phyloP scores from a whole-genome alignment of 805 yeast genomes.

The Metschnikowia colocasiae region DNA sequence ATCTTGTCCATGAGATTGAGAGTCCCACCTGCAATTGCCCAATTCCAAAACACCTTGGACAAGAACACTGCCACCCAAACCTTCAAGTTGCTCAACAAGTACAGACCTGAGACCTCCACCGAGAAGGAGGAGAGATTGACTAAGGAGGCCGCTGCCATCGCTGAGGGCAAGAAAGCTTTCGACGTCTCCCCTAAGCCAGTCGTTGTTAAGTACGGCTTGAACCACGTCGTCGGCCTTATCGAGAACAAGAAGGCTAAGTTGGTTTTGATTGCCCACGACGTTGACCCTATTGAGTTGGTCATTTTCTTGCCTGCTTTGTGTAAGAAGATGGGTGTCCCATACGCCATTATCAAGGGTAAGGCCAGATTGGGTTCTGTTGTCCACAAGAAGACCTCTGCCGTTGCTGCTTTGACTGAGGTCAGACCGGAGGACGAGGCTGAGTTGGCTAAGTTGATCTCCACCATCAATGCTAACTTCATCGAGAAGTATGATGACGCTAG shows the following conservation, averaged over 20 bases:
- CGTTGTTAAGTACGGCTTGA: slow-evolving; percentile 96
- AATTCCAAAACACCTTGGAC: slow-evolving; percentile 94
- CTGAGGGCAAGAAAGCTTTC: slow-evolving; percentile 95
- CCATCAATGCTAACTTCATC: slow-evolving; percentile 88
- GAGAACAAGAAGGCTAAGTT: slow-evolving; percentile 99
- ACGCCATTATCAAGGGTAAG: slow-evolving; percentile 97
- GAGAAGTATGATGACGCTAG: slow-evolving; percentile 94
- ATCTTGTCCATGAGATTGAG: slow-evolving; percentile 91
- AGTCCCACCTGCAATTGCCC: slow-evolving; percentile 98
- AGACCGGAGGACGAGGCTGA: slow-evolving; percentile 98
- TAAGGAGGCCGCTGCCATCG: slow-evolving; percentile 98
- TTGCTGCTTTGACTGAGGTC: slow-evolving; percentile 97
- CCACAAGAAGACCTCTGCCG: slow-evolving; percentile 96
- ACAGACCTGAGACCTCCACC: slow-evolving; percentile 95
- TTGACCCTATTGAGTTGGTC: slow-evolving; percentile 98
- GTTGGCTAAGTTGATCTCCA: slow-evolving; percentile 86
- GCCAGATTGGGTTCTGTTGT: slow-evolving; percentile 97
- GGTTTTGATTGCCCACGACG: slow-evolving; percentile 97
- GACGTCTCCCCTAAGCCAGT: slow-evolving; percentile 97
- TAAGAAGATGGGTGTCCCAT: slow-evolving; percentile 99
- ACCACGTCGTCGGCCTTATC: slow-evolving; percentile 95
- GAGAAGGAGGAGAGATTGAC: slow-evolving; percentile 99
- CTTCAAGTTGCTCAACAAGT: slow-evolving; percentile 96
- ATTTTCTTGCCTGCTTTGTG: slow-evolving; percentile 97
- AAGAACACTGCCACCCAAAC: slow-evolving; percentile 98